Base-by-base conservation (phyloP, 2,329 filamentous ascomycete genomes). In the Grosmannia serpens region DNA sequence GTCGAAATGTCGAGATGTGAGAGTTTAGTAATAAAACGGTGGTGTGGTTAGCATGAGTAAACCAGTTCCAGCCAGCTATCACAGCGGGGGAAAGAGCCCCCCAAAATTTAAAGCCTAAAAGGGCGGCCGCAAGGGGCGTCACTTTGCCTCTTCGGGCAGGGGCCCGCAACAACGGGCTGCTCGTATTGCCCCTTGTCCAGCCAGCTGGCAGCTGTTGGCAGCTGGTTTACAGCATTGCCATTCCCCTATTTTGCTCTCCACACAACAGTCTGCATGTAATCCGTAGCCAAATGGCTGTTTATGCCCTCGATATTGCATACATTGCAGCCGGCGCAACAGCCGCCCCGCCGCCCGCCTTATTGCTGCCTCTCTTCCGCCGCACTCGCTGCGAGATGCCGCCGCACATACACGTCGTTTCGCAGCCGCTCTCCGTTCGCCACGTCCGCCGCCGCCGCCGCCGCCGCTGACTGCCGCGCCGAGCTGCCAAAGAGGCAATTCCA, bases 401-500 rank as follows among this genome's bases (percentile, higher is more conserved):
- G 60, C n/a, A 67, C 55, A 1, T 26, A 50, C 13, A 55, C 38
- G n/a, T 64, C 41, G 53, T 58, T 60, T 4, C 53, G 58, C 27
- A 64, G 46, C 24, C 53, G 29, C 29, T 58, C 57, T 11, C 57
- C 51, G 17, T 49, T 17, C 29, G 31, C 22, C 26, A 10, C 51
- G 17, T 49, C 29, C 29, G 31, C 22, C 26, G 22, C 20, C n/a
- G 5, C 52, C 31, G 51, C 50, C 17, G 35, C 46, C 9, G 41
- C 35, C 13, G 8, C 29, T 24, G 33, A 38, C 58, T 20, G 41
- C 20, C 60, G 69, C 71, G 41, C 68, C 67, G 77, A 77, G 54
- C 75, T 71, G 0, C 88, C 88, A 75, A 96, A 96, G 1, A 96
- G 73, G 70, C 92, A 97, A 62, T 84, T 82, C 92, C 91, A 96